Evolutionary conservation across 2,329 filamentous ascomycete genomes (phyloP).

Genomic region (Ampelomyces quisqualis): DNA sequence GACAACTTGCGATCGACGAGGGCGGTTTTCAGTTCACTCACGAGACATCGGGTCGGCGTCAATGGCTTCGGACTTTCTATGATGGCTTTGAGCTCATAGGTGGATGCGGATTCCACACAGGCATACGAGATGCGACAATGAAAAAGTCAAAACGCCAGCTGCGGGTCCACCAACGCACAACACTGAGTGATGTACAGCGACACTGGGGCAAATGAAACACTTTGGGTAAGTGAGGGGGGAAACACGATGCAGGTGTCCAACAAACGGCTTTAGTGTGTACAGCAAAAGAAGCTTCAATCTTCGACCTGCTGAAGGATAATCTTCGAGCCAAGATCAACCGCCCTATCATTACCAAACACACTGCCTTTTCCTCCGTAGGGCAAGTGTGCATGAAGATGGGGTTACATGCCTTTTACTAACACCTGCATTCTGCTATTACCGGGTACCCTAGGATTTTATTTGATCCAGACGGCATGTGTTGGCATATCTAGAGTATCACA

Average conservation of each 20-base stretch:
- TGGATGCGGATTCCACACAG: conserved; percentile 36
- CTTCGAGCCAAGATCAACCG: conserved; percentile 63
- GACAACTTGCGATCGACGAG: conserved; percentile 36
- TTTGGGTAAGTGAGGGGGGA: too few relatives aligned
- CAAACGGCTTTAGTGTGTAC: conserved; percentile 70
- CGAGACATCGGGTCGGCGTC: conserved; percentile 46
- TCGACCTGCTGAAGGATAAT: conserved; percentile 66
- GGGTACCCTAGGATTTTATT: too few relatives aligned
- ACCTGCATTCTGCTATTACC: conserved; percentile 3
- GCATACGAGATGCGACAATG: conserved; percentile 42
- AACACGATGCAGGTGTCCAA: conserved; percentile 8
- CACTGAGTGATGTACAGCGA: conserved; percentile 25
- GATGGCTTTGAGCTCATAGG: conserved; percentile 40
- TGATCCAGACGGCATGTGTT: neutral
- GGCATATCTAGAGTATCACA: too few relatives aligned
- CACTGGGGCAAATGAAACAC: neutral
- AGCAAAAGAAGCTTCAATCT: conserved; percentile 62
- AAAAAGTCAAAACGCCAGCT: conserved; percentile 41
- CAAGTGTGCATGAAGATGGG: conserved; percentile 64
- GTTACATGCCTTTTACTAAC: conserved; percentile 50
- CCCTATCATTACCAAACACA: conserved; percentile 68
- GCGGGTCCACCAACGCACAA: conserved; percentile 21
- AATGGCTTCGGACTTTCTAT: conserved; percentile 45
- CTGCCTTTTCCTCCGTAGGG: conserved; percentile 53
- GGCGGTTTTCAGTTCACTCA: conserved; percentile 43